A percentile compares a stretch with the other conserved stretches of the same genome.
Evolutionary conservation across 495 filamentous ascomycete species (phyloP).

Genomic region (Penicillium waksmanii): DNA sequence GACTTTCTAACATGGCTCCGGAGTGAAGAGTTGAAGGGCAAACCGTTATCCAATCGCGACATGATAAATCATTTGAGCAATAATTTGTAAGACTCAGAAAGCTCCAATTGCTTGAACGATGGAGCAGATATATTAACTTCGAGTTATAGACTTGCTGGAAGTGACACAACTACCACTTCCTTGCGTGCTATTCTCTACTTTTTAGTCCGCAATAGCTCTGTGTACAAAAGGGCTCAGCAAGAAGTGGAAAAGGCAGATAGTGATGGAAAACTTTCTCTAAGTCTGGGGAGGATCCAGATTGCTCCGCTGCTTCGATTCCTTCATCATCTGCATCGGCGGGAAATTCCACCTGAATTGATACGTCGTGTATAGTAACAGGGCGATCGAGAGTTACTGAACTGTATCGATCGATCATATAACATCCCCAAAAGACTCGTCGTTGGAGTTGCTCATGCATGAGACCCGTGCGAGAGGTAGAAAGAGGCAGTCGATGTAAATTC

Average conservation of each 20-base stretch:
- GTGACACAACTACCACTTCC: slow-evolving; percentile 52
- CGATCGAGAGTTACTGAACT: slow-evolving; percentile 35
- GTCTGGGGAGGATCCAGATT: slow-evolving; percentile 22
- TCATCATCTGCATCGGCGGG: slow-evolving; percentile 35
- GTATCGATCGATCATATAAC: slow-evolving; percentile 37
- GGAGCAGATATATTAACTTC: not conserved
- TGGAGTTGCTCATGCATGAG: slow-evolving; percentile 31
- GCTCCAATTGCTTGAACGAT: not conserved
- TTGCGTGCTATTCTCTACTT: slow-evolving; percentile 53
- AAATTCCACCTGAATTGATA: slow-evolving; percentile 26
- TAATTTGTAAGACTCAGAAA: slow-evolving; percentile 12
- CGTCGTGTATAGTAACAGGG: slow-evolving; percentile 28
- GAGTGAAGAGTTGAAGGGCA: slow-evolving; percentile 18
- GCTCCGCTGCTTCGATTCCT: slow-evolving; percentile 32
- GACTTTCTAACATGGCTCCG: slow-evolving; percentile 24
- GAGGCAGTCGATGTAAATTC: slow-evolving; percentile 26
- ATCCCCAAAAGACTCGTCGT: slow-evolving; percentile 36
- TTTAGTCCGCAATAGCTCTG: slow-evolving; percentile 38
- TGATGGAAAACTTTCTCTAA: slow-evolving; percentile 13
- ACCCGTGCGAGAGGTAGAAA: not conserved
- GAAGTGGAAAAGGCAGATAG: slow-evolving; percentile 16
- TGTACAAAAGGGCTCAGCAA: slow-evolving; percentile 6
- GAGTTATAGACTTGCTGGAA: slow-evolving; percentile 35
- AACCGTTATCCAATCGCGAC: slow-evolving; percentile 20
- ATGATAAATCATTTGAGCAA: slow-evolving; percentile 26